Evolutionary conservation across 331 rosid species (phyloP), one percentile per base, ranked within the genome.

Genomic region (Telfairia occidentalis): DNA sequence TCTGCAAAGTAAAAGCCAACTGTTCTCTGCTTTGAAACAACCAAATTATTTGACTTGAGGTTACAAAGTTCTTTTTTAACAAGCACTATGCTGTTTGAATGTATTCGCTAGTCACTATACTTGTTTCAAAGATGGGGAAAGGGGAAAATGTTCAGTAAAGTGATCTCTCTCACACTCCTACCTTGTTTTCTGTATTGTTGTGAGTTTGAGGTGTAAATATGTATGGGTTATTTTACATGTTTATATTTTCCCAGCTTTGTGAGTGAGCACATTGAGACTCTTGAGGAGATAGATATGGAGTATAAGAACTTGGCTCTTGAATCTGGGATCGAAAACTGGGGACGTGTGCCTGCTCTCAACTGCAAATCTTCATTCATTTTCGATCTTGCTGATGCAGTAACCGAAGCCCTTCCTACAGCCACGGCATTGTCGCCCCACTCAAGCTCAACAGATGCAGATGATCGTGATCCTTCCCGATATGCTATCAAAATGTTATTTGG

Each of bases 291-390:
- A 71, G 97, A 96, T 80, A 87, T 96, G 96, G 99, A 96, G 84
- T 96, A 96, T 82, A 92, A 78, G 83, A 80, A 92, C 37, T 79
- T 96, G 87, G 99, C 99, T 37, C 89, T 90, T n/a, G 97, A 96
- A 79, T 96, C 99, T 29, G 99, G 99, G 58, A 73, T 96, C 74
- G 78, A 89, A 87, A 92, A 87, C 78, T 96, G 99, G 99, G 97
- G 88, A 19, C 97, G 99, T 76, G 99, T 96, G 67, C 99, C 99
- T n/a, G 97, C 99, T n/a, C 97, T 96, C 16, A 92, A 93, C 48
- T 78, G 90, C 76, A 96, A 87, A 37, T 84, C 97, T 70, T 85
- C 99, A 45, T 96, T 96, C 85, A 89, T 96, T 63, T 83, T 81
- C 2, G 97, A 96, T 82, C 84, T 96, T 37, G 97, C 99, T 28